Base-by-base conservation (phyloP, 2,329 filamentous ascomycete genomes). In the Elsinoe australis region DNA sequence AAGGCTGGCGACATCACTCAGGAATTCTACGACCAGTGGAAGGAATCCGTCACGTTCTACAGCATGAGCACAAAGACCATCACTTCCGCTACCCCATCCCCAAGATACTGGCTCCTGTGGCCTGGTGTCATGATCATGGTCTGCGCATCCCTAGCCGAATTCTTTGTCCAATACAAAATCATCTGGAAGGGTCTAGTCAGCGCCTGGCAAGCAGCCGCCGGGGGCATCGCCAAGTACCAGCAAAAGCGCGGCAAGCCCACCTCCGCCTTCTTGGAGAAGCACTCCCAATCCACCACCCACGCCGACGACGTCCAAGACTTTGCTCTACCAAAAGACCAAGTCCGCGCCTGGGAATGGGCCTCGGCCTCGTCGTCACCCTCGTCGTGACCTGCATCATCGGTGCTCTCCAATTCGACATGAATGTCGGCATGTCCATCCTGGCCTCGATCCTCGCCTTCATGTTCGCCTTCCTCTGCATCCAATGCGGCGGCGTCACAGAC, bases 401-500 rank as follows among this genome's bases (percentile, higher is more conserved):
- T 52, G 64, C 61, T 42, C 61, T 73, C 33, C 70, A 75, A 55
- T 76, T 69, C 65, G 62, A 71, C n/a, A 74, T 76, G 65, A 66
- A 73, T 52, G 67, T 73, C 6, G 75, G 75, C 32, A 64, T 76
- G 55, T 74, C 74, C 10, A 66, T 79, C 46, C 64, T 79, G n/a
- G 71, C 74, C 19, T 66, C 72, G 47, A 52, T 79, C 34, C 67
- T 79, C 15, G 71, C 72, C 49, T 75, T 79, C 64, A 62, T 79
- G 52, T 79, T 79, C 62, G 72, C 73, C 39, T 75, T 78, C 67
- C 64, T 79, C 34, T 72, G 73, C 50, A 74, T 77, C 55, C 73
- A 78, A 60, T 74, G 74, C 58, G 71, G 72, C 15, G 75, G 72
- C 50, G 72, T 50, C 21, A 52, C 71, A 24, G 73, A 79, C 55